Conservation (phyloP, 2,329 filamentous ascomycete genomes). For the Venturia nashicola region DNA sequence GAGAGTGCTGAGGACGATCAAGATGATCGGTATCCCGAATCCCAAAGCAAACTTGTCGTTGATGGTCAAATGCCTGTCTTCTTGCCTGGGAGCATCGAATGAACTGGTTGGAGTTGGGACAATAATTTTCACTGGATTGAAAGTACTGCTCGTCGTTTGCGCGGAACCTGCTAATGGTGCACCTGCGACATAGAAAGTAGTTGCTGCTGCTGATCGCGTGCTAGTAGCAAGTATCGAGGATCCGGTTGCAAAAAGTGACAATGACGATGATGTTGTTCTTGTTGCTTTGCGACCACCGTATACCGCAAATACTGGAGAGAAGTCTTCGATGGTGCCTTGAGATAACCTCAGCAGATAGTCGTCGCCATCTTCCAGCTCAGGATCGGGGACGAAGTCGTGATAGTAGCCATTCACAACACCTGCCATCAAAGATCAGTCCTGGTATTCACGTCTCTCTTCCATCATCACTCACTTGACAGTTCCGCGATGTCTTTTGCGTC, state of each 20-base stretch:
- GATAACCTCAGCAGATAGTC: background rate
- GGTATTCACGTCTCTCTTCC: background rate
- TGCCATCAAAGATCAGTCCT: background rate
- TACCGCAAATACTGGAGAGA: background rate
- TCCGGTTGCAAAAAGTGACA: background rate
- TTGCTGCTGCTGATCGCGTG: background rate
- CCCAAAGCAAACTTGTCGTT: constrained; percentile 5
- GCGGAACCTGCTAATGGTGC: background rate
- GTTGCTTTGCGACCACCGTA: background rate
- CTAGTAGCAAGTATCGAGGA: background rate
- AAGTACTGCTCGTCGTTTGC: background rate
- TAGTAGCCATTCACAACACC: background rate
- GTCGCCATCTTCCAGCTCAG: background rate
- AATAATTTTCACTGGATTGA: background rate
- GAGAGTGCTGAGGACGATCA: constrained; percentile 2
- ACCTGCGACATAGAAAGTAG: background rate
- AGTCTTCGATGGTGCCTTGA: background rate
- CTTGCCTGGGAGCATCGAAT: background rate
- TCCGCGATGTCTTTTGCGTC: background rate
- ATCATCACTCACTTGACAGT: background rate
- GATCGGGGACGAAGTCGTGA: background rate
- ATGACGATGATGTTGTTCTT: background rate
- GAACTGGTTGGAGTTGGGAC: constrained; percentile 6
- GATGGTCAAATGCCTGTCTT: background rate
- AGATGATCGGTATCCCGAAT: constrained; percentile 1